These are phyloP conservation scores for Neolentinus lepideus DNA, from an alignment of 1,284 basidiomycete species.

Conservation along the genomic window DNA sequence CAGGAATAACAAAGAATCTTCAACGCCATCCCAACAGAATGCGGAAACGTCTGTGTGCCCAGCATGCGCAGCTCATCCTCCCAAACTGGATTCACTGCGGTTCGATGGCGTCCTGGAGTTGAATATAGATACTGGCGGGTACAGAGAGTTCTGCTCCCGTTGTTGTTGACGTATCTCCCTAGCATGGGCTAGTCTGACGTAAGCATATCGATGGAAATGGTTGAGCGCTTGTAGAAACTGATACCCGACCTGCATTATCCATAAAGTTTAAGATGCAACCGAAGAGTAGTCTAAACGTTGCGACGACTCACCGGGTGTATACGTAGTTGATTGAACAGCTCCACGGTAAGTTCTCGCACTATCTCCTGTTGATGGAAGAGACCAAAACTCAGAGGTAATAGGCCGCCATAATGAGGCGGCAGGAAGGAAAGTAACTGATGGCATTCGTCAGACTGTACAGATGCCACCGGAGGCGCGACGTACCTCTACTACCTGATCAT, in stretches of 20 bases:
- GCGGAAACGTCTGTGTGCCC: too few species aligned
- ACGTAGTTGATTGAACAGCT: slow-evolving; percentile 77
- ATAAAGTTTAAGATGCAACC: slow-evolving; percentile 8
- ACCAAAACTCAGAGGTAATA: slow-evolving; percentile 82
- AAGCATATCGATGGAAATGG: slow-evolving; percentile 87
- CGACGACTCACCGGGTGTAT: slow-evolving; percentile 56
- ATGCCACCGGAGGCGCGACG: slow-evolving; percentile 15
- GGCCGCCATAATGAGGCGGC: slow-evolving; percentile 76
- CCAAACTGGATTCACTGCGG: slow-evolving; percentile 40
- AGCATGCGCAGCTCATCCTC: too few species aligned
- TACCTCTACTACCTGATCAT: slow-evolving; percentile 90
- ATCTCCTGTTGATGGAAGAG: slow-evolving; percentile 80
- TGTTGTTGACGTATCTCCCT: slow-evolving; percentile 33
- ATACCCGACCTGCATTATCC: slow-evolving; percentile 62
- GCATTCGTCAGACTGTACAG: not conserved
- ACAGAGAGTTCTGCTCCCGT: slow-evolving; percentile 29
- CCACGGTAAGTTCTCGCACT: slow-evolving; percentile 75
- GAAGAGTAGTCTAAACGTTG: not conserved
- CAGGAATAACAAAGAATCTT: too few species aligned
- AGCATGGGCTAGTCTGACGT: slow-evolving; percentile 65
- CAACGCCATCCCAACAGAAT: too few species aligned
- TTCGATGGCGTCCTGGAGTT: slow-evolving; percentile 38
- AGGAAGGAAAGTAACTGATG: slow-evolving; percentile 72
- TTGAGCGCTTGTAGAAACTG: slow-evolving; percentile 83
- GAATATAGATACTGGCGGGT: slow-evolving; percentile 24